Evolutionary conservation across 2,329 filamentous ascomycete genomes (phyloP).

Genomic region (Nothomitra cinnamomea): DNA sequence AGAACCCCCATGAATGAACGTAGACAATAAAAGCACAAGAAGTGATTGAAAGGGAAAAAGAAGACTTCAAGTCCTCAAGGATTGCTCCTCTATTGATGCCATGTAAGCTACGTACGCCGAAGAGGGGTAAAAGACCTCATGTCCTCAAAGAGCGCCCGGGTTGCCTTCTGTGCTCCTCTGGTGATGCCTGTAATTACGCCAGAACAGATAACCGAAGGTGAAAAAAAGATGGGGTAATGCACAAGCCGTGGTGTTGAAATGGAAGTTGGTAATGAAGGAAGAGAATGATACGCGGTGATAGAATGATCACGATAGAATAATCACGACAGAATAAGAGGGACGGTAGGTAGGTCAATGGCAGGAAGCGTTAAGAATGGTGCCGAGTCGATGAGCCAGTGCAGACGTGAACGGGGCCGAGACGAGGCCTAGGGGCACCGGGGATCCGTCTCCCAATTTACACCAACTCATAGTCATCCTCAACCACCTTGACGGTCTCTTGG

Average conservation of each 20-base stretch:
- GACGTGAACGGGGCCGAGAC: too few relatives aligned
- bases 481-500: neutral
- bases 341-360: neutral
- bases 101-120: neutral
- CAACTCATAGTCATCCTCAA: slow-evolving; percentile 4
- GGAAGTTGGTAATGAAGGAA: too few relatives aligned
- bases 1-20: too few relatives aligned
- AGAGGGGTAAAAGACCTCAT: neutral
- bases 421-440: neutral
- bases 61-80: neutral
- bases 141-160: neutral
- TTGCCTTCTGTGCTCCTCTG: neutral
- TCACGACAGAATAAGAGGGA: too few relatives aligned
- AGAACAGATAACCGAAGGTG: neutral
- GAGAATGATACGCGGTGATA: too few relatives aligned
- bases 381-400: neutral
- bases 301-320: too few relatives aligned
- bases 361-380: neutral
- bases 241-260: too few relatives aligned
- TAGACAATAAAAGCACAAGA: too few relatives aligned
- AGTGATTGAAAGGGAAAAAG: neutral
- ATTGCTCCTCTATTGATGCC: neutral
- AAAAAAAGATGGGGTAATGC: neutral
- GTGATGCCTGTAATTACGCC: too few relatives aligned
- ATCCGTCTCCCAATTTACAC: neutral